phyloP scores from a whole-genome alignment of 768 basidiomycete species.

The Lyophyllum semitale region DNA sequence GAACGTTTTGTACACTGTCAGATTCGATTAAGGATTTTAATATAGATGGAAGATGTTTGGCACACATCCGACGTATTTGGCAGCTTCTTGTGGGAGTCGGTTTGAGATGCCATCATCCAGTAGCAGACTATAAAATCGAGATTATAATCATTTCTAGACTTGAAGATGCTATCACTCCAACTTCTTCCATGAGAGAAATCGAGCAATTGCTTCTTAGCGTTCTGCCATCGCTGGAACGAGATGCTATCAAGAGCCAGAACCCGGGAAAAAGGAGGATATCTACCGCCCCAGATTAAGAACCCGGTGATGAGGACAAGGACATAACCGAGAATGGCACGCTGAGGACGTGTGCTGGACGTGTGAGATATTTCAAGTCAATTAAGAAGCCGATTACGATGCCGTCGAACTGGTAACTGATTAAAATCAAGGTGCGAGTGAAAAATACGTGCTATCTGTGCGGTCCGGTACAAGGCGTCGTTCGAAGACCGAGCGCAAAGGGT shows the following conservation, averaged over 20 bases:
- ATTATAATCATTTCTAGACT: no score
- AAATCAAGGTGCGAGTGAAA: neutral
- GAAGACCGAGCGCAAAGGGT: constrained; percentile 28
- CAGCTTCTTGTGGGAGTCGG: constrained; percentile 27
- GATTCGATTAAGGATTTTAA: neutral
- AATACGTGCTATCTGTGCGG: constrained; percentile 27
- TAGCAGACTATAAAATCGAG: constrained; percentile 25
- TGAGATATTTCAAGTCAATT: constrained; percentile 27
- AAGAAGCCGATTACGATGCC: constrained; percentile 26
- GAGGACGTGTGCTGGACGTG: constrained; percentile 28
- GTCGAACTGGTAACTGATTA: constrained; percentile 18
- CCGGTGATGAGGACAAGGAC: constrained; percentile 26
- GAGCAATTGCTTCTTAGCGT: constrained; percentile 26
- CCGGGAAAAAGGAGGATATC: constrained; percentile 1
- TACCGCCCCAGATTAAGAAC: constrained; percentile 29
- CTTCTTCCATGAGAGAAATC: constrained; percentile 23
- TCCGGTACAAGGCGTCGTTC: constrained; percentile 32
- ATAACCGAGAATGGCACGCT: constrained; percentile 25
- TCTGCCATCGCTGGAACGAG: constrained; percentile 28
- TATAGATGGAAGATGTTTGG: neutral
- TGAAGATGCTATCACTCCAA: no score
- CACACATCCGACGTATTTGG: constrained; percentile 29
- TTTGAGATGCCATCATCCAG: constrained; percentile 30
- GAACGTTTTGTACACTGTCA: constrained; percentile 29
- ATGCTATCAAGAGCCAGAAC: constrained; percentile 18